Conservation (phyloP, 345 rosid genomes). For the Rhizophora apiculata region DNA sequence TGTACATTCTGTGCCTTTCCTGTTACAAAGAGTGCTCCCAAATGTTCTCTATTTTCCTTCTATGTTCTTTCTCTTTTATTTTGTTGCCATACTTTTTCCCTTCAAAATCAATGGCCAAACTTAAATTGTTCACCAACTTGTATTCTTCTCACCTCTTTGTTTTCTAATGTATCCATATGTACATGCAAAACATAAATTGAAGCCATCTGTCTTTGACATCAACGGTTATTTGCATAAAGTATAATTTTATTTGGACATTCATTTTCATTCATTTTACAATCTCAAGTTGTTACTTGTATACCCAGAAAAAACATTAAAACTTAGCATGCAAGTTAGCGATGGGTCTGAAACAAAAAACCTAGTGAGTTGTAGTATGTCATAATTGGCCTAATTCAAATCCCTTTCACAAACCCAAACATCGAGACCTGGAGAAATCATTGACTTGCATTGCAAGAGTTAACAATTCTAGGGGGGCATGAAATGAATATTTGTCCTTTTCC, state of each 20-base stretch:
- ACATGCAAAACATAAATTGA: background rate
- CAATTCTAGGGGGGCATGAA: background rate
- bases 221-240: background rate
- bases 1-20: background rate
- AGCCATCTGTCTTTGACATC: background rate
- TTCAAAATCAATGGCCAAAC: background rate
- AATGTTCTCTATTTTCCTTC: background rate
- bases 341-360: background rate
- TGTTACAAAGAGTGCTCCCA: background rate
- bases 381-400: background rate
- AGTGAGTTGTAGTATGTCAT: background rate
- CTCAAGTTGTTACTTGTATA: background rate
- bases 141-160: no score
- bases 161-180: background rate
- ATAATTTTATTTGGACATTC: background rate
- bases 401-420: background rate
- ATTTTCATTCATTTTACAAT: background rate
- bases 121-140: no score
- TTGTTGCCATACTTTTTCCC: background rate
- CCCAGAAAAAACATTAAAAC: background rate
- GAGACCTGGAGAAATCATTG: constrained; percentile 1
- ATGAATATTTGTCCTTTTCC: no score
- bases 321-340: no score
- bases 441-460: background rate
- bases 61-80: background rate